A percentile compares a stretch with the other conserved stretches of the same genome.
These are phyloP conservation scores for Boletus reticulatus DNA, from an alignment of 768 basidiomycete species.

Conservation along the genomic window DNA sequence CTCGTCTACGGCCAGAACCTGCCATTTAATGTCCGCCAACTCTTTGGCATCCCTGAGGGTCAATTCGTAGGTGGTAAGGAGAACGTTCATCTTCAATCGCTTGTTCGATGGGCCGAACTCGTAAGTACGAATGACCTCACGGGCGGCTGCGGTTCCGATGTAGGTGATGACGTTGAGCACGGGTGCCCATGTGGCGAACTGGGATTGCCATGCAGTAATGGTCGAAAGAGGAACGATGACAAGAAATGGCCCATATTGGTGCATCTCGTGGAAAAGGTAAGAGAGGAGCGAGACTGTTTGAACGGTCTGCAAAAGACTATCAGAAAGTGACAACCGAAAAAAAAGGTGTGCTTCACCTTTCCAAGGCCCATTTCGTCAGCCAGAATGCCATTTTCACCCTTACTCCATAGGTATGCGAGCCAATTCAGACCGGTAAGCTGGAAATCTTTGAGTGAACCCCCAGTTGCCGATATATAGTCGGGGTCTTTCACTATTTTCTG, in stretches of 20 bases:
- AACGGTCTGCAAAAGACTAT: constrained; percentile 59
- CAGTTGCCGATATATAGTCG: constrained; percentile 72
- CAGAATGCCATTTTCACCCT: constrained; percentile 93
- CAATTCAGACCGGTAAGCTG: constrained; percentile 98
- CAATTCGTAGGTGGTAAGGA: constrained; percentile 96
- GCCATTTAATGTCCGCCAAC: constrained; percentile 94
- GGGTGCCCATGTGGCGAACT: constrained; percentile 93
- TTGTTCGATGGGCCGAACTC: constrained; percentile 91
- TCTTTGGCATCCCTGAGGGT: constrained; percentile 88
- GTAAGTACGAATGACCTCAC: constrained; percentile 87
- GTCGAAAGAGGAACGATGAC: constrained; percentile 98
- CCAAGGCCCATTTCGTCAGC: constrained; percentile 99
- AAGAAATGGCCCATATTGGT: constrained; percentile 95
- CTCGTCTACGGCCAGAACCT: constrained; percentile 94
- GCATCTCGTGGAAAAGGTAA: constrained; percentile 87
- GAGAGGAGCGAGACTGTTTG: constrained; percentile 96
- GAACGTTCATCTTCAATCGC: constrained; percentile 94
- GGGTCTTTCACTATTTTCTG: constrained; percentile 86
- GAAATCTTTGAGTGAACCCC: constrained; percentile 93
- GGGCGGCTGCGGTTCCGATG: constrained; percentile 83
- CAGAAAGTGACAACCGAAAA: constrained; percentile 7
- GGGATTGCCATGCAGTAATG: constrained; percentile 96
- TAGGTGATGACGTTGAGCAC: constrained; percentile 97
- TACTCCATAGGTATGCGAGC: constrained; percentile 95
- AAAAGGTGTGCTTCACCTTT: constrained; percentile 50